These are phyloP conservation scores for Chlorella variabilis DNA, from an alignment of 163 green algal species.

Conservation along the genomic window DNA sequence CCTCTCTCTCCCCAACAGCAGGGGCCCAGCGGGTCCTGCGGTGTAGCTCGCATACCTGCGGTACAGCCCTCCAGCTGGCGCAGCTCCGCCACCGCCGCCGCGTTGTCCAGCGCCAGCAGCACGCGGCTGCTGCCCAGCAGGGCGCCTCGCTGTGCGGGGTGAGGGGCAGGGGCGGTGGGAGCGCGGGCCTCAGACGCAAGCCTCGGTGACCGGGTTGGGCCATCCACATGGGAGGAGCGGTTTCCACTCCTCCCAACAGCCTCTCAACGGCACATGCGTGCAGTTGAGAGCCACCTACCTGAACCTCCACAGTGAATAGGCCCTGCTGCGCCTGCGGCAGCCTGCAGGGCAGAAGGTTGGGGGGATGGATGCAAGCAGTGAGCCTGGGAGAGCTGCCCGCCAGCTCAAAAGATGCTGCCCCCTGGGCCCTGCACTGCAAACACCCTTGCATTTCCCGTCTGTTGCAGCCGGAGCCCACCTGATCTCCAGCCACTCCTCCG, in stretches of 20 bases:
- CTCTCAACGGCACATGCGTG: too few species aligned
- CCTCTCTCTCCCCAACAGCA: too few species aligned
- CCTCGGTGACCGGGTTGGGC: too few species aligned
- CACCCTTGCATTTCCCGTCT: too few species aligned
- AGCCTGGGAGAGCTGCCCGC: too few species aligned
- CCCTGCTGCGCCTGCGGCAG: neutral
- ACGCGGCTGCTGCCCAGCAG: conserved; percentile 18
- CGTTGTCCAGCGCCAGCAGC: conserved; percentile 3
- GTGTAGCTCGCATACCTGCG: neutral
- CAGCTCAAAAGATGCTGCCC: neutral
- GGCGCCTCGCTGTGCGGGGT: neutral
- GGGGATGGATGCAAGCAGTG: neutral
- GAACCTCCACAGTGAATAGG: conserved; percentile 4
- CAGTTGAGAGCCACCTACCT: too few species aligned
- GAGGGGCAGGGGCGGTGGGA: neutral
- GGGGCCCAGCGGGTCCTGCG: too few species aligned
- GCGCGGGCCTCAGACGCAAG: neutral
- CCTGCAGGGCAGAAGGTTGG: neutral
- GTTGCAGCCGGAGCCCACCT: too few species aligned
- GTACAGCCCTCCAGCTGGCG: neutral
- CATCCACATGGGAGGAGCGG: too few species aligned
- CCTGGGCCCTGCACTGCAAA: too few species aligned
- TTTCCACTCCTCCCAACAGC: too few species aligned
- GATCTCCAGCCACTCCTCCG: conserved; percentile 17
- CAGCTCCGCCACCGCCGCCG: conserved; percentile 2